Evolutionary conservation across 2,329 filamentous ascomycete species (phyloP).

Genomic region (Taxawa tesnikishii): DNA sequence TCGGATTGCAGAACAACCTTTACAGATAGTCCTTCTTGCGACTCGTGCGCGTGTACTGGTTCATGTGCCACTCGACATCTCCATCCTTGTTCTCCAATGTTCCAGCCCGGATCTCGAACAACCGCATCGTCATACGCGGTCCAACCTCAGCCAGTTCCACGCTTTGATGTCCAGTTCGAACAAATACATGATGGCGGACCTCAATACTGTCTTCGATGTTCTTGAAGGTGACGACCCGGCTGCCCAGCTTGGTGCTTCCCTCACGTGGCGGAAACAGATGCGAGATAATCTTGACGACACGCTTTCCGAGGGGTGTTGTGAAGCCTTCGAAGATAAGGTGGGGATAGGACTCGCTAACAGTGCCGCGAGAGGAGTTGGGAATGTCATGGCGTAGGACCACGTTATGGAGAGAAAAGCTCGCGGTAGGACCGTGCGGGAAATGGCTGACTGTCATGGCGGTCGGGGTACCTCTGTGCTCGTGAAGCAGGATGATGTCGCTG

Average conservation of each 20-base stretch:
- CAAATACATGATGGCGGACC: slow-evolving; percentile 86
- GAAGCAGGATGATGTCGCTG: slow-evolving; percentile 73
- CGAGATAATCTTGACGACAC: slow-evolving; percentile 82
- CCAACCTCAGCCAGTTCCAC: slow-evolving; percentile 85
- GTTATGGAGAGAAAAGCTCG: slow-evolving; percentile 81
- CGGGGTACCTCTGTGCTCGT: slow-evolving; percentile 86
- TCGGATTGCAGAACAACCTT: too few relatives aligned
- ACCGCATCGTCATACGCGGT: slow-evolving; percentile 91
- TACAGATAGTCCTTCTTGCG: slow-evolving; percentile 93
- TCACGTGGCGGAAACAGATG: slow-evolving; percentile 90
- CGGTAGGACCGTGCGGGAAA: slow-evolving; percentile 77
- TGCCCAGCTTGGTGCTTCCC: slow-evolving; percentile 68
- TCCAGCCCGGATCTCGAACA: slow-evolving; percentile 85
- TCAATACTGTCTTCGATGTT: slow-evolving; percentile 84
- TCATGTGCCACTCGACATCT: slow-evolving; percentile 92
- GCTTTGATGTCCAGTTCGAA: slow-evolving; percentile 79
- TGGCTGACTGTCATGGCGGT: slow-evolving; percentile 82
- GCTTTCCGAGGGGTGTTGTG: slow-evolving; percentile 62
- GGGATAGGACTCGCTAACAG: slow-evolving; percentile 83
- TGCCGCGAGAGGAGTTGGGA: slow-evolving; percentile 73
- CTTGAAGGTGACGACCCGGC: slow-evolving; percentile 82
- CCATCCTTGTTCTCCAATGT: slow-evolving; percentile 91
- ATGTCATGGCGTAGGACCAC: slow-evolving; percentile 89
- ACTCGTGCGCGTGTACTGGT: slow-evolving; percentile 85
- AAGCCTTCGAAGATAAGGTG: slow-evolving; percentile 96